A percentile compares a stretch with the other conserved stretches of the same genome.
Conservation (phyloP, 2,329 filamentous ascomycete genomes). For the Paraconiothyrium brasiliense region DNA sequence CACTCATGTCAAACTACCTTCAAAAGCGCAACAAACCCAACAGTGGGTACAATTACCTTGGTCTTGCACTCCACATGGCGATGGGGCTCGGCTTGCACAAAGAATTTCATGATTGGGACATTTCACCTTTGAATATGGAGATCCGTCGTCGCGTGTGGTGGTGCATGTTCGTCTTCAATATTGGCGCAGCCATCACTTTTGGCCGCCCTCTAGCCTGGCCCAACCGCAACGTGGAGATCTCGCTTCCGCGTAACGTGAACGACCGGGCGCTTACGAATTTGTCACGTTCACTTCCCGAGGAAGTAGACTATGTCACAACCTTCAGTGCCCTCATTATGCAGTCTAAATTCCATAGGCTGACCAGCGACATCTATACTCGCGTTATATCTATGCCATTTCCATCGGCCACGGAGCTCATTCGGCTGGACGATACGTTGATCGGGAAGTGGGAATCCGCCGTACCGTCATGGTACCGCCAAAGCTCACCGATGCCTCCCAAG, state of each 20-base stretch:
- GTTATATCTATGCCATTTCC: slow-evolving; percentile 58
- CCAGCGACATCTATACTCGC: slow-evolving; percentile 56
- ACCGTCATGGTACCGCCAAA: slow-evolving; percentile 50
- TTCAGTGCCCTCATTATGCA: slow-evolving; percentile 58
- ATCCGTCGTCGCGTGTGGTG: slow-evolving; percentile 49
- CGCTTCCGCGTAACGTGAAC: slow-evolving; percentile 21
- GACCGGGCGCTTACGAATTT: slow-evolving; percentile 43
- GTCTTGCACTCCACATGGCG: slow-evolving; percentile 60
- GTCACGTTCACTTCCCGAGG: slow-evolving; percentile 23
- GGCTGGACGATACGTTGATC: slow-evolving; percentile 53
- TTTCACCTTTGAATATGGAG: slow-evolving; percentile 43
- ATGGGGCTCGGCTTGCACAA: slow-evolving; percentile 62
- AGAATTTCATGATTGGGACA: slow-evolving; percentile 48
- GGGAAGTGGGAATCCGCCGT: slow-evolving; percentile 51
- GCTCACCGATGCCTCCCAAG: slow-evolving; percentile 43
- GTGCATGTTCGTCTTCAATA: slow-evolving; percentile 57
- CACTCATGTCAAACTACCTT: slow-evolving; percentile 59
- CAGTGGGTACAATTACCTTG: slow-evolving; percentile 60
- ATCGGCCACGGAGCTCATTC: slow-evolving; percentile 53
- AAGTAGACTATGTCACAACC: slow-evolving; percentile 46
- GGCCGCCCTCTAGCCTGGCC: slow-evolving; percentile 53
- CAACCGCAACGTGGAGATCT: slow-evolving; percentile 20
- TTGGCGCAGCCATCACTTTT: slow-evolving; percentile 62
- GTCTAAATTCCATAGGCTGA: slow-evolving; percentile 57
- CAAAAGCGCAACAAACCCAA: slow-evolving; percentile 63